Percentiles rank a stretch among this genome's conserved stretches.
These are phyloP conservation scores for Hortiboletus flavorubellus DNA, from an alignment of 768 basidiomycete genomes.

Conservation along the genomic window DNA sequence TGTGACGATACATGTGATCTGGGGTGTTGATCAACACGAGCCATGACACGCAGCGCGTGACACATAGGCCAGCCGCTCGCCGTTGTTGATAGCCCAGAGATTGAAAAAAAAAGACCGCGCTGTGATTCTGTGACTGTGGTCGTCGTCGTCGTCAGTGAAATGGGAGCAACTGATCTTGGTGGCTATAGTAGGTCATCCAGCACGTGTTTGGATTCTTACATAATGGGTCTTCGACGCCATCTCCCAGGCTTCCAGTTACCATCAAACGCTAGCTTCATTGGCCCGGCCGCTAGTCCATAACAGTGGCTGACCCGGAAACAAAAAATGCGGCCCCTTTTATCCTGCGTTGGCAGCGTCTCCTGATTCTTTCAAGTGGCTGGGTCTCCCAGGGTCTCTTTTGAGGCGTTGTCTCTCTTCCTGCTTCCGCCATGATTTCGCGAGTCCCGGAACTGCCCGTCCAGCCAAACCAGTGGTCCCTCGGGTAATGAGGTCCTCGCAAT, in stretches of 20 bases:
- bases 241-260: neutral
- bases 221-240: neutral
- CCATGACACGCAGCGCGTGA: no score
- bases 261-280: neutral
- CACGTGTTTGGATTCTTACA: no score
- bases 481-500: slow-evolving; percentile 63
- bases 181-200: no score
- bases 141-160: no score
- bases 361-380: slow-evolving; percentile 1
- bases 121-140: no score
- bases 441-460: slow-evolving; percentile 55
- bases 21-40: no score
- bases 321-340: neutral
- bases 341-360: neutral
- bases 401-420: neutral
- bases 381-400: neutral
- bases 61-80: no score
- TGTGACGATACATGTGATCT: no score
- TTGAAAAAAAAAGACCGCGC: no score
- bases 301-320: neutral
- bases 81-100: no score
- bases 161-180: no score
- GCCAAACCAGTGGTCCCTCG: slow-evolving; percentile 53
- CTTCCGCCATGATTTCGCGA: slow-evolving; percentile 36
- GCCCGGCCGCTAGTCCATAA: neutral